These are phyloP conservation scores for Pichia sp. DNA, from an alignment of 1,139 yeast species.

Conservation along the genomic window DNA sequence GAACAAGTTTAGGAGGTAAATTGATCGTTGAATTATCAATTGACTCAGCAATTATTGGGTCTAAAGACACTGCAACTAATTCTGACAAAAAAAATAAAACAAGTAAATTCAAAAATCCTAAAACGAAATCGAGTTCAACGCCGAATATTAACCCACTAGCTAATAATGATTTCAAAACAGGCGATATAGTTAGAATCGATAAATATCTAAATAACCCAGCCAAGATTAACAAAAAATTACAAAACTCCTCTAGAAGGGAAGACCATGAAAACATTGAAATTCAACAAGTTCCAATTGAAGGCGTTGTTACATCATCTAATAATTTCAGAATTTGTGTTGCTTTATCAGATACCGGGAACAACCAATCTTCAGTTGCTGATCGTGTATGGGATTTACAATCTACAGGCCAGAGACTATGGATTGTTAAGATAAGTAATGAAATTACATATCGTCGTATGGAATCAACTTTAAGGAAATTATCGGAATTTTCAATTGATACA, in stretches of 20 bases:
- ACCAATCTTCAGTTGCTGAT: conserved; percentile 23
- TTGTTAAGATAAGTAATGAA: conserved; percentile 63
- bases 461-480: conserved; percentile 65
- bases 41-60: conserved; percentile 36
- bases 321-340: conserved; percentile 47
- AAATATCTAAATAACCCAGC: conserved; percentile 18
- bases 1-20: conserved; percentile 81
- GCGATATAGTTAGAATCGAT: conserved; percentile 66
- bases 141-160: background rate
- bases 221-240: conserved; percentile 19
- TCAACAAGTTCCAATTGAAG: conserved; percentile 40
- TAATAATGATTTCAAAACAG: conserved; percentile 48
- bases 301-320: conserved; percentile 52
- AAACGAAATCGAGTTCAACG: background rate
- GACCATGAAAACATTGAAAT: conserved; percentile 27
- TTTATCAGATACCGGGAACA: too few relatives aligned
- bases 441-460: conserved; percentile 76
- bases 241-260: conserved; percentile 28
- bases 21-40: conserved; percentile 57
- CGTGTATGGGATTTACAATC: conserved; percentile 36
- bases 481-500: conserved; percentile 37
- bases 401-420: conserved; percentile 32
- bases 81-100: background rate
- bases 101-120: conserved; percentile 3
- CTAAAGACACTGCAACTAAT: conserved; percentile 7